Conservation (phyloP, 768 basidiomycete genomes). For the Podaxis sp. region DNA sequence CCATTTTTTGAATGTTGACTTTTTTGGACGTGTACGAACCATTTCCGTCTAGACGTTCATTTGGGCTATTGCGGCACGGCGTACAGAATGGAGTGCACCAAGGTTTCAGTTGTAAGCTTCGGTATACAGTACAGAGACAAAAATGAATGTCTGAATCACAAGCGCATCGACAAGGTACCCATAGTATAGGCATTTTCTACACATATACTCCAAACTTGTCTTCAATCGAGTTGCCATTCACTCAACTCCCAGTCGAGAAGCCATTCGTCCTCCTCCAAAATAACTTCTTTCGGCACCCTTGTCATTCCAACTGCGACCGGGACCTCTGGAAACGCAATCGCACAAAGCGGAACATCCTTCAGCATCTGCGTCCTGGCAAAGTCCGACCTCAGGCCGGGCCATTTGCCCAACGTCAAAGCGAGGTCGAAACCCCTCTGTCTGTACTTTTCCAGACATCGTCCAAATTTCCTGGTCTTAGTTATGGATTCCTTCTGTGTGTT, state of each 20-base stretch:
- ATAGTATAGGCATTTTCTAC: no score
- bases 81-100: no score
- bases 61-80: no score
- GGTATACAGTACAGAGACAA: no score
- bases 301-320: background rate
- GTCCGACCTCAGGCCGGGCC: conserved; percentile 9
- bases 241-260: conserved; percentile 6
- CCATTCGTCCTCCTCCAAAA: background rate
- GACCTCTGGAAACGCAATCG: conserved; percentile 4
- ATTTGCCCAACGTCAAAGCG: conserved; percentile 9
- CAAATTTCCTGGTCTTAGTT: background rate
- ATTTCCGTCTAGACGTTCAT: no score
- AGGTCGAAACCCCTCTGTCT: conserved; percentile 7
- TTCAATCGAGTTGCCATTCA: background rate
- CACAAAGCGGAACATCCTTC: conserved; percentile 1
- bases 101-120: no score
- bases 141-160: no score
- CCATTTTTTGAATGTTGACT: no score
- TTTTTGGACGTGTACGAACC: no score
- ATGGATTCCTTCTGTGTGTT: background rate
- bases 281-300: background rate
- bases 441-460: conserved; percentile 1
- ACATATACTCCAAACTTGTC: no score
- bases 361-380: background rate
- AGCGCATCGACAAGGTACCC: no score